Evolutionary conservation across 176 grass and related monocot genomes (phyloP).

Genomic region (Poa annua): DNA sequence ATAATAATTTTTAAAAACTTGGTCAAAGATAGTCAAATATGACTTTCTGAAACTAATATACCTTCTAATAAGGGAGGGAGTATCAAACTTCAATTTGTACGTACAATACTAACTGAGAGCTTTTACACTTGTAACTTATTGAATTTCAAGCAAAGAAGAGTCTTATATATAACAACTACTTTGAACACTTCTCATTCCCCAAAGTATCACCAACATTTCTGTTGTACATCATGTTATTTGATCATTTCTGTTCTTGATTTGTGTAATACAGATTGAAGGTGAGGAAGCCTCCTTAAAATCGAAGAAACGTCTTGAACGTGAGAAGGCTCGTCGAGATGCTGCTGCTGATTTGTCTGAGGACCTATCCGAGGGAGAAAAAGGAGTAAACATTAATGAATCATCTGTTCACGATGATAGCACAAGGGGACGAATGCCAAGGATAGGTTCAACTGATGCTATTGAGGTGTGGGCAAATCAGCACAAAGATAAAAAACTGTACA

Average conservation of each 20-base stretch:
- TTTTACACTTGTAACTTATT: background rate
- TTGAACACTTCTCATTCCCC: slow-evolving; percentile 16
- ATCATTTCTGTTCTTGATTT: slow-evolving; percentile 19
- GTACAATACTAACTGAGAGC: too few relatives aligned
- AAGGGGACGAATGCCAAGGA: slow-evolving; percentile 53
- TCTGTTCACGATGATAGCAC: slow-evolving; percentile 55
- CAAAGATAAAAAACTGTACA: slow-evolving; percentile 83
- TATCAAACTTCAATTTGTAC: background rate
- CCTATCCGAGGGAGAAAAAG: slow-evolving; percentile 72
- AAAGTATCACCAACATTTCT: slow-evolving; percentile 20
- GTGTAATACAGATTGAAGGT: slow-evolving; percentile 61
- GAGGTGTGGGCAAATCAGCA: slow-evolving; percentile 69
- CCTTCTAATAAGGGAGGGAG: too few relatives aligned
- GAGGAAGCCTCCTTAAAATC: slow-evolving; percentile 52
- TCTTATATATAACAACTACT: background rate
- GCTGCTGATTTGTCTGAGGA: slow-evolving; percentile 67
- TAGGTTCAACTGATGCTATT: slow-evolving; percentile 60
- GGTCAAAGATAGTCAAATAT: too few relatives aligned
- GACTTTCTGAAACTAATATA: too few relatives aligned
- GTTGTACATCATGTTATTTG: slow-evolving; percentile 10
- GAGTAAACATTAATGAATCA: slow-evolving; percentile 50
- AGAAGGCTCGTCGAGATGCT: slow-evolving; percentile 60
- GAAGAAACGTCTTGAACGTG: slow-evolving; percentile 53
- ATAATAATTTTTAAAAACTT: too few relatives aligned
- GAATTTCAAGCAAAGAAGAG: slow-evolving; percentile 2